These are phyloP conservation scores for Tardiomyces depauwii DNA, from an alignment of 1,139 yeast genomes.

Conservation along the genomic window DNA sequence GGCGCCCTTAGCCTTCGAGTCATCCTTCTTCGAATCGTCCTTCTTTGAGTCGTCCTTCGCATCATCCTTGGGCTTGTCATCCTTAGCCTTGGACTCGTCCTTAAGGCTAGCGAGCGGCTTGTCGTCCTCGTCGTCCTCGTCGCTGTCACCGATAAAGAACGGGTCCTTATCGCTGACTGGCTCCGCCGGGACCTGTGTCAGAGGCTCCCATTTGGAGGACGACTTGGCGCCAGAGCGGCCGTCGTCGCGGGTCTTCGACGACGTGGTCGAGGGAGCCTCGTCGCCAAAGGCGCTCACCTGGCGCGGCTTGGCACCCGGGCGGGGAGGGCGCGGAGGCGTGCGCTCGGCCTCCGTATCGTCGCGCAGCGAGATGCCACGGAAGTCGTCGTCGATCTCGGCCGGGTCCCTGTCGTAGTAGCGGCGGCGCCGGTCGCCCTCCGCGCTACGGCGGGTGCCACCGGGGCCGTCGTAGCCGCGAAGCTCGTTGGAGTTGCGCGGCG, in stretches of 20 bases:
- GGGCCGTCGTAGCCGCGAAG: neutral
- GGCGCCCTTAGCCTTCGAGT: neutral
- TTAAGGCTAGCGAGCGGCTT: constrained; percentile 13
- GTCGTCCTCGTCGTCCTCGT: constrained; percentile 44
- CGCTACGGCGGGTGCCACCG: constrained; percentile 4
- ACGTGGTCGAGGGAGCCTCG: constrained; percentile 4
- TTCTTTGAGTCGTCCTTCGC: constrained; percentile 8
- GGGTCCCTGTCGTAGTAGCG: constrained; percentile 15
- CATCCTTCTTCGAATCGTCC: constrained; percentile 1
- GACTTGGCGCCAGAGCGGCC: constrained; percentile 21
- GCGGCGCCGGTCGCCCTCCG: constrained; percentile 4
- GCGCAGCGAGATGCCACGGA: constrained; percentile 42
- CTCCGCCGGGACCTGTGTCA: constrained; percentile 35
- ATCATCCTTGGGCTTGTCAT: neutral
- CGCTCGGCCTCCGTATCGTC: constrained; percentile 30
- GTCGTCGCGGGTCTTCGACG: constrained; percentile 11
- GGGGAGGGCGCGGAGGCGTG: constrained; percentile 32
- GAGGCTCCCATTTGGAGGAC: constrained; percentile 47
- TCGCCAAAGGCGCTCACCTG: constrained; percentile 4
- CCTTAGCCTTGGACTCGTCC: constrained; percentile 1
- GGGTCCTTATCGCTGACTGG: constrained; percentile 44
- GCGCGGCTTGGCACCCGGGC: constrained; percentile 19
- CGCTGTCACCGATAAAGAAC: constrained; percentile 68
- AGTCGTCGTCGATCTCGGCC: constrained; percentile 37
- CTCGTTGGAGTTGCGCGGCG: constrained; percentile 2